Conservation (phyloP, 2,329 filamentous ascomycete genomes). For the Aspergillus chevalieri region DNA sequence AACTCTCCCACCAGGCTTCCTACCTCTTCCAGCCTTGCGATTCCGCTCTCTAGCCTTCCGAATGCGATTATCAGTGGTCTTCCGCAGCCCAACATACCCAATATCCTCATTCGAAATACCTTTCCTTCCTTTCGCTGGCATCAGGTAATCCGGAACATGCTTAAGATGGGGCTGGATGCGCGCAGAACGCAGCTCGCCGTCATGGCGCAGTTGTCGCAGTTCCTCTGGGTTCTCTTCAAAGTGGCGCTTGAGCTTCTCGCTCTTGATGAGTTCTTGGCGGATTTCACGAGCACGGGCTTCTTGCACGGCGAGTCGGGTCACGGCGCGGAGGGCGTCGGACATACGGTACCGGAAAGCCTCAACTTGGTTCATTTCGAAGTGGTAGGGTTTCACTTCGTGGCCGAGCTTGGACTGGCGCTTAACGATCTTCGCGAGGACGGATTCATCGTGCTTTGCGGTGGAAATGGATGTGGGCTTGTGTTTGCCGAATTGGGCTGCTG, state of each 20-base stretch:
- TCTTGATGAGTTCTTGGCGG: conserved; percentile 82
- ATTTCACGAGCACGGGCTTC: conserved; percentile 86
- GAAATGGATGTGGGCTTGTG: conserved; percentile 78
- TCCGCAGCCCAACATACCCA: conserved; percentile 66
- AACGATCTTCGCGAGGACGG: conserved; percentile 71
- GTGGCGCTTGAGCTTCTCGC: conserved; percentile 87
- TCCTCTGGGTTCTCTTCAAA: conserved; percentile 97
- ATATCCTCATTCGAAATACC: conserved; percentile 59
- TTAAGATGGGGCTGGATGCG: conserved; percentile 83
- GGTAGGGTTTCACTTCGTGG: conserved; percentile 80
- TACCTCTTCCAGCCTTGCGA: conserved; percentile 40
- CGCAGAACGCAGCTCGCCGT: conserved; percentile 77
- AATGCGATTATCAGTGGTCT: conserved; percentile 45
- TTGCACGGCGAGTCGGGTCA: conserved; percentile 82
- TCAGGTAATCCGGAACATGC: conserved; percentile 87
- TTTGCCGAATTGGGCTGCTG: conserved; percentile 73
- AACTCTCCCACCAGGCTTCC: conserved; percentile 54
- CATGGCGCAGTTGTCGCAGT: conserved; percentile 78
- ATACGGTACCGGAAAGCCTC: conserved; percentile 93
- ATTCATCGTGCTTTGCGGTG: conserved; percentile 75
- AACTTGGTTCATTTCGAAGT: conserved; percentile 89
- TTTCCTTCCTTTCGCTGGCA: conserved; percentile 71
- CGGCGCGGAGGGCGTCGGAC: conserved; percentile 82
- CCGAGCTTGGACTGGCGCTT: conserved; percentile 72
- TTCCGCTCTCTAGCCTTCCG: conserved; percentile 45